Percentiles rank a stretch among this genome's conserved stretches.
These are phyloP conservation scores for Lactuca sativa DNA, from an alignment of 129 eudicot species.

Conservation along the genomic window DNA sequence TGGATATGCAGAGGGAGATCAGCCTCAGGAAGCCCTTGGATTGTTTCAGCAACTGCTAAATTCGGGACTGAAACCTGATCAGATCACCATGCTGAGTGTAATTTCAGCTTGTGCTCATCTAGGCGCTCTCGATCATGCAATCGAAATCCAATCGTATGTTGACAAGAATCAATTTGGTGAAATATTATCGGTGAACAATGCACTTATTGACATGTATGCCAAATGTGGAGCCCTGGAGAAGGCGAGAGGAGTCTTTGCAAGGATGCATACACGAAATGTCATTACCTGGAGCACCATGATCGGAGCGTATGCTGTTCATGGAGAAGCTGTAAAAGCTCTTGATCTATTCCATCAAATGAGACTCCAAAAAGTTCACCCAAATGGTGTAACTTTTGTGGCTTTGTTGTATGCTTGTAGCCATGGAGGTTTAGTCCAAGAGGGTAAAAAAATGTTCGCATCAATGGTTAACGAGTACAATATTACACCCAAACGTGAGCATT, in stretches of 20 bases:
- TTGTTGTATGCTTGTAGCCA: conserved; percentile 81
- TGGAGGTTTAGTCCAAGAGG: conserved; percentile 69
- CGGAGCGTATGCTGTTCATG: conserved; percentile 63
- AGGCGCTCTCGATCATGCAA: conserved; percentile 64
- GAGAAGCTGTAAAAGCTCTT: conserved; percentile 56
- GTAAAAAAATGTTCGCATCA: conserved; percentile 44
- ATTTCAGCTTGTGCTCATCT: conserved; percentile 74
- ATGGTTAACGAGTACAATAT: conserved; percentile 63
- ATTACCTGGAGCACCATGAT: conserved; percentile 82
- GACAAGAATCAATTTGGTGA: conserved; percentile 45
- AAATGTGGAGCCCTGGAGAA: conserved; percentile 71
- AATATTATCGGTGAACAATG: conserved; percentile 58
- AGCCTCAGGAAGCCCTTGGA: conserved; percentile 63
- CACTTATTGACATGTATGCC: conserved; percentile 82
- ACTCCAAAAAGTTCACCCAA: conserved; percentile 53
- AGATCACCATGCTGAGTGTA: conserved; percentile 72
- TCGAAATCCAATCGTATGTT: conserved; percentile 41
- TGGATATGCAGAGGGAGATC: conserved; percentile 63
- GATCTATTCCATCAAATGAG: conserved; percentile 59
- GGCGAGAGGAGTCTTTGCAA: conserved; percentile 50
- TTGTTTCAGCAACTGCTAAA: conserved; percentile 52
- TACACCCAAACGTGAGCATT: conserved; percentile 61
- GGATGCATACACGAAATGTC: conserved; percentile 49
- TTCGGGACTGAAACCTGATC: conserved; percentile 63
- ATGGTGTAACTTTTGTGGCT: conserved; percentile 68